Evolutionary conservation across 192 early-diverging fungal species (phyloP).

Genomic region (Coemansia sp.): DNA sequence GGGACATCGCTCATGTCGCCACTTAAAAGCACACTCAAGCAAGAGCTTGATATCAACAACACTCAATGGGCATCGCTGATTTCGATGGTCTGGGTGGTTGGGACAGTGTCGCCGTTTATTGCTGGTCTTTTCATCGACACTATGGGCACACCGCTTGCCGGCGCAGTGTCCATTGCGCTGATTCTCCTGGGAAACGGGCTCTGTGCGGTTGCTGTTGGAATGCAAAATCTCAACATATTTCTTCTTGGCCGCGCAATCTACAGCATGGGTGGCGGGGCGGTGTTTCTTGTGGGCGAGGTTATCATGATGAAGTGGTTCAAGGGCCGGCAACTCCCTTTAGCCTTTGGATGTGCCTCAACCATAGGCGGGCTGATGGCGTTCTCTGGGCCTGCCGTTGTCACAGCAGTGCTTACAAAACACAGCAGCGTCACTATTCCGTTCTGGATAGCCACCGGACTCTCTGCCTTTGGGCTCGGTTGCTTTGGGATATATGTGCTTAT

Average conservation of each 20-base stretch:
- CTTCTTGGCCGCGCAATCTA: constrained; percentile 53
- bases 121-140: constrained; percentile 58
- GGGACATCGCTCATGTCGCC: constrained; percentile 53
- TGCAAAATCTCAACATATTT: constrained; percentile 34
- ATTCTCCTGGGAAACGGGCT: constrained; percentile 49
- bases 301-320: constrained; percentile 59
- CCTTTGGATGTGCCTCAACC: constrained; percentile 47
- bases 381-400: constrained; percentile 44
- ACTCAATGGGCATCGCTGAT: constrained; percentile 56
- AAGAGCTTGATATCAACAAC: constrained; percentile 54
- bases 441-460: constrained; percentile 59
- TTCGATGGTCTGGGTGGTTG: constrained; percentile 55
- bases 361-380: constrained; percentile 50
- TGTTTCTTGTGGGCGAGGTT: constrained; percentile 55
- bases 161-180: constrained; percentile 36
- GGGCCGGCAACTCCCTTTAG: constrained; percentile 43
- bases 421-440: constrained; percentile 46
- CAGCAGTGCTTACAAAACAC: constrained; percentile 37
- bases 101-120: constrained; percentile 53
- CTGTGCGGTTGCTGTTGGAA: constrained; percentile 41
- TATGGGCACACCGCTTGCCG: constrained; percentile 52
- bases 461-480: constrained; percentile 52
- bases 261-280: constrained; percentile 50
- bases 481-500: constrained; percentile 56
- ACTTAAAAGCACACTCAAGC: constrained; percentile 55